A percentile compares a stretch with the other conserved stretches of the same genome.
Evolutionary conservation across 2,329 filamentous ascomycete genomes (phyloP).

Genomic region (Fusarium udum): DNA sequence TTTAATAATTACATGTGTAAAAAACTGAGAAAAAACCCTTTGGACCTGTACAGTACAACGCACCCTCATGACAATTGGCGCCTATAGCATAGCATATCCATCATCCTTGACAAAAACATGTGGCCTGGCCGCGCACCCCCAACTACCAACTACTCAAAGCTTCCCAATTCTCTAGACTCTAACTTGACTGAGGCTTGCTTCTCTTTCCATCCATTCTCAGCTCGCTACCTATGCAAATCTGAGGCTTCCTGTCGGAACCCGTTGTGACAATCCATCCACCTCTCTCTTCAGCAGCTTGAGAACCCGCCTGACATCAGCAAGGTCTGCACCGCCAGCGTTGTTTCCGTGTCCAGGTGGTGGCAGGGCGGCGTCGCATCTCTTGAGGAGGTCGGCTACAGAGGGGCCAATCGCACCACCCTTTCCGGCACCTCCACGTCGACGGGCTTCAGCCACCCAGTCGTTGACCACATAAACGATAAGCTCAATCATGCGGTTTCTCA

Average conservation of each 20-base stretch:
- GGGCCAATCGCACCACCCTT: conserved; percentile 53
- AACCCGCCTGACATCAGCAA: conserved; percentile 54
- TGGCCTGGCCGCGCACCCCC: conserved; percentile 28
- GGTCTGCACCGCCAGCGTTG: conserved; percentile 58
- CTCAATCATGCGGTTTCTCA: conserved; percentile 62
- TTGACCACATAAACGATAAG: conserved; percentile 62
- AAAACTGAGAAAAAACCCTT: conserved; percentile 29
- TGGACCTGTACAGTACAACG: conserved; percentile 44
- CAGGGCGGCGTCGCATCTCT: conserved; percentile 59
- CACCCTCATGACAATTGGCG: conserved; percentile 43
- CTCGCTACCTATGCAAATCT: conserved; percentile 54
- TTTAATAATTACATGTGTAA: conserved; percentile 43
- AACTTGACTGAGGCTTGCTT: neutral
- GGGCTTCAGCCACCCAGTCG: conserved; percentile 60
- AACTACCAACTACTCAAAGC: conserved; percentile 31
- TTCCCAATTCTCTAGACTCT: conserved; percentile 14
- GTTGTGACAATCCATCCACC: conserved; percentile 56
- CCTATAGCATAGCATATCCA: conserved; percentile 45
- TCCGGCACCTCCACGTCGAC: conserved; percentile 55
- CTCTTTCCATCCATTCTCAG: neutral
- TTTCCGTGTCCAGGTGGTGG: conserved; percentile 51
- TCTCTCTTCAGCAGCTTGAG: conserved; percentile 56
- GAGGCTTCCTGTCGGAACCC: conserved; percentile 54
- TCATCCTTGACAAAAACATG: conserved; percentile 40
- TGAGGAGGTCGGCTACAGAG: conserved; percentile 61